phyloP scores from a whole-genome alignment of 228 moss, liverwort and hornwort genomes.

The Sphagnum magellanicum region DNA sequence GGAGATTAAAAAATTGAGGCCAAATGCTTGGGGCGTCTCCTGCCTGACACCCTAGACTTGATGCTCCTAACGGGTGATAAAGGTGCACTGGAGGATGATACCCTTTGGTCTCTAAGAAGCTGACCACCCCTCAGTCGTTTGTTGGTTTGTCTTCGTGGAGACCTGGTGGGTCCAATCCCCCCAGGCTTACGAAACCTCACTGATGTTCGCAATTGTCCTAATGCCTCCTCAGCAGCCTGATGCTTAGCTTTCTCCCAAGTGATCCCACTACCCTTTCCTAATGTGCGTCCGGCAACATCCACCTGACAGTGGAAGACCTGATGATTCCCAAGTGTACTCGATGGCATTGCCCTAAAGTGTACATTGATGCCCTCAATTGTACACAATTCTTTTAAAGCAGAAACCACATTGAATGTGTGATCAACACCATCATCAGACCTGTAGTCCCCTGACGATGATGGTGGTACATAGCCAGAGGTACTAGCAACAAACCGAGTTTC shows the following conservation, averaged over 20 bases:
- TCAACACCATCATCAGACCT: constrained; percentile 6
- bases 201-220: constrained; percentile 39
- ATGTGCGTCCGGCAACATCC: constrained; percentile 54
- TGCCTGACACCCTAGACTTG: too few species aligned
- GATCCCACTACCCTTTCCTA: constrained; percentile 60
- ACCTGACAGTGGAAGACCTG: constrained; percentile 74
- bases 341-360: constrained; percentile 79
- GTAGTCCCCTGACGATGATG: constrained; percentile 22
- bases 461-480: constrained; percentile 75
- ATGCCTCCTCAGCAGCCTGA: constrained; percentile 65
- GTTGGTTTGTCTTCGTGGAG: too few species aligned
- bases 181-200: not conserved
- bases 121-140: too few species aligned
- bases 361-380: constrained; percentile 92
- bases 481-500: constrained; percentile 67
- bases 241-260: constrained; percentile 66
- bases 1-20: too few species aligned
- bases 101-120: too few species aligned
- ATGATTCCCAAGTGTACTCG: constrained; percentile 48
- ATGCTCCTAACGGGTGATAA: too few species aligned
- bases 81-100: too few species aligned
- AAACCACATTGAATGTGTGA: too few species aligned
- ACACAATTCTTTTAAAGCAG: constrained; percentile 20
- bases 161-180: too few species aligned
- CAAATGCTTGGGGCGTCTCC: too few species aligned